These are phyloP conservation scores for Galerina sulciceps DNA, from an alignment of 768 basidiomycete species.

Conservation along the genomic window DNA sequence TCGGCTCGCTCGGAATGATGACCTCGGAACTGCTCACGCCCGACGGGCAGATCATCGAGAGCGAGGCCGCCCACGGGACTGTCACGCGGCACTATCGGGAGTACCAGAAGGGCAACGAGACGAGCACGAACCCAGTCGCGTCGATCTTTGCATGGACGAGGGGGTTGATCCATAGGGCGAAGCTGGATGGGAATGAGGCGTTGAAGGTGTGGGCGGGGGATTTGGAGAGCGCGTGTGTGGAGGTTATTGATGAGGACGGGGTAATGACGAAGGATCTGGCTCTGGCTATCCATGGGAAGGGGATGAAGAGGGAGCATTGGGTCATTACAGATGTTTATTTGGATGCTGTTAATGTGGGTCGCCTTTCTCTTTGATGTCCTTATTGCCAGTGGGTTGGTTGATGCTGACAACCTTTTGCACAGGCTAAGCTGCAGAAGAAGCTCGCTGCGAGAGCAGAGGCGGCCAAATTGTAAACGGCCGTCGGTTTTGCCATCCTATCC, in stretches of 20 bases:
- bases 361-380: not conserved
- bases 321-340: constrained; percentile 94
- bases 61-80: constrained; percentile 97
- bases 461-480: constrained; percentile 21
- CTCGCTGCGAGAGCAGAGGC: constrained; percentile 32
- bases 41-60: constrained; percentile 90
- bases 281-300: constrained; percentile 89
- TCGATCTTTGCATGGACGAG: constrained; percentile 99
- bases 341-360: constrained; percentile 86
- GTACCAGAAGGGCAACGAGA: constrained; percentile 96
- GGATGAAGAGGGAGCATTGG: constrained; percentile 94
- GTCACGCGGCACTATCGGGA: constrained; percentile 98
- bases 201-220: constrained; percentile 76
- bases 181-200: constrained; percentile 82
- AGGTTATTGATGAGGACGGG: constrained; percentile 88
- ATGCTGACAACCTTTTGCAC: not conserved
- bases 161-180: constrained; percentile 90
- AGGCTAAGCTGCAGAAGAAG: constrained; percentile 52
- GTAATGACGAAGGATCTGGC: constrained; percentile 99
- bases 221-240: constrained; percentile 87
- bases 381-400: not conserved
- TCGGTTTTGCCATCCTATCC: not conserved
- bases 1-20: constrained; percentile 98
- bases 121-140: constrained; percentile 97
- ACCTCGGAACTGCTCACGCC: constrained; percentile 94